Percentiles rank a stretch among this genome's conserved stretches.
Evolutionary conservation across 805 yeast genomes (phyloP).

Genomic region (Priceomyces castillae): DNA sequence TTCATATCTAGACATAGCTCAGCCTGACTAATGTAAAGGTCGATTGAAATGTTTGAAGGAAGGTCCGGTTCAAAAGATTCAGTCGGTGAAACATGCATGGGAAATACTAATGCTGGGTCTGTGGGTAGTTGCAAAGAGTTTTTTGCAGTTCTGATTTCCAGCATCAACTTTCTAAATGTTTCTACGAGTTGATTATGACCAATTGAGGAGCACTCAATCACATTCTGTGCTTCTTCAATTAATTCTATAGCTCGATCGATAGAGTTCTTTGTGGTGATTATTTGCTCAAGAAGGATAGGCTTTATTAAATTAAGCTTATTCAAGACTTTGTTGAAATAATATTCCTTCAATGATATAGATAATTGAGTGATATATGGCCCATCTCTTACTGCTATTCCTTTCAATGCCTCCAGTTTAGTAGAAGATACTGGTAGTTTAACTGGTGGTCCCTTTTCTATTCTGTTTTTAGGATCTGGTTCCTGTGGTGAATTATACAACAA

Average conservation of each 20-base stretch:
- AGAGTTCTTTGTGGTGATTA: conserved; percentile 44
- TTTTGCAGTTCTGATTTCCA: conserved; percentile 33
- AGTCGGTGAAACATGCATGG: conserved; percentile 44
- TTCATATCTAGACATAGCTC: conserved; percentile 62
- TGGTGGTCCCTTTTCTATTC: conserved; percentile 35
- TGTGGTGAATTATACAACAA: conserved; percentile 36
- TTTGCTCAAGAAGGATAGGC: conserved; percentile 41
- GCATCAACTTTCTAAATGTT: conserved; percentile 25
- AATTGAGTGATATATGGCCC: conserved; percentile 53
- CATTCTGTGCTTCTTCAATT: conserved; percentile 15
- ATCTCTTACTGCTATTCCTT: conserved; percentile 58
- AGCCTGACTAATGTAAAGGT: conserved; percentile 56
- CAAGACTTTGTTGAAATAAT: conserved; percentile 34
- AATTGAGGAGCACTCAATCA: conserved; percentile 9
- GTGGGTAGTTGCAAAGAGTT: conserved; percentile 38
- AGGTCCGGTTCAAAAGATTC: conserved; percentile 44
- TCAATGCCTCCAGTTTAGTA: conserved; percentile 51
- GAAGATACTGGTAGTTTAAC: conserved; percentile 59
- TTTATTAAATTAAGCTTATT: conserved; percentile 26
- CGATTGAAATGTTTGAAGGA: conserved; percentile 49
- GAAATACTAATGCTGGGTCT: conserved; percentile 55
- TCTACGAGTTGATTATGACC: conserved; percentile 16
- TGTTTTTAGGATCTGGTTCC: conserved; percentile 25
- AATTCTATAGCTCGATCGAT: conserved; percentile 35
- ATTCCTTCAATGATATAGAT: conserved; percentile 43